Base-by-base conservation (phyloP, 2,329 filamentous ascomycete genomes). In the Neoarthrinium moseri region DNA sequence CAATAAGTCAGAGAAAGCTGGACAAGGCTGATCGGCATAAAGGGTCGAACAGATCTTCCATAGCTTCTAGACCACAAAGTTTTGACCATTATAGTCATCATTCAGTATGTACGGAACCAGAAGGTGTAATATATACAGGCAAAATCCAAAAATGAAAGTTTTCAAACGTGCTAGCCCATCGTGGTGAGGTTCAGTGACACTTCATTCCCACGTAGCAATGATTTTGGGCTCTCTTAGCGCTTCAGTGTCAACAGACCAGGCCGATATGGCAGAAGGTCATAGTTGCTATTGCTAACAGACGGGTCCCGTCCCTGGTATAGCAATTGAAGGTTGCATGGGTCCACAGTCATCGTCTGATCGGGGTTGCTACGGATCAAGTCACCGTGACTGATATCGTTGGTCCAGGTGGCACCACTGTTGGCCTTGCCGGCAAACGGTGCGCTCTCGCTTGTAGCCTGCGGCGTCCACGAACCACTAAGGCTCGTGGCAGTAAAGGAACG, bases 381-480 rank as follows among this genome's bases (percentile, higher is more conserved):
- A 27, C 83, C 83, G 56, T 85, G 81, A 57, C 77, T 83, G 59
- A 87, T 84, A 49, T 84, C 80, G 59, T 84, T 78, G 37, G 81
- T 84, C 83, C 83, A 87, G 15, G 72, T 73, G 1, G 80, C 80
- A 29, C 79, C 82, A 40, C 74, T 83, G 66, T 86, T 86, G 22
- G 73, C 78, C 67, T 82, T 83, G 55, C 83, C 80, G n/a, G 82
- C 82, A 49, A 87, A 87, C 0, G 83, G 81, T n/a, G 62, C 66
- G 53, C 56, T 62, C 67, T 86, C 83, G 12, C 56, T 72, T 1
- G 68, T 67, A 2, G 81, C 78, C 55, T 84, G 75, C 8, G 73
- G 52, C 0, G 78, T 82, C 83, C 83, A 87, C 4, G 61, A 42
- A 7, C 83, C 83, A 29, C 60, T 58, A 7, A 86, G 70, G 55